Percentiles rank a stretch among this genome's conserved stretches.
Evolutionary conservation across 768 basidiomycete genomes (phyloP).

Genomic region (Hericium alpestre): DNA sequence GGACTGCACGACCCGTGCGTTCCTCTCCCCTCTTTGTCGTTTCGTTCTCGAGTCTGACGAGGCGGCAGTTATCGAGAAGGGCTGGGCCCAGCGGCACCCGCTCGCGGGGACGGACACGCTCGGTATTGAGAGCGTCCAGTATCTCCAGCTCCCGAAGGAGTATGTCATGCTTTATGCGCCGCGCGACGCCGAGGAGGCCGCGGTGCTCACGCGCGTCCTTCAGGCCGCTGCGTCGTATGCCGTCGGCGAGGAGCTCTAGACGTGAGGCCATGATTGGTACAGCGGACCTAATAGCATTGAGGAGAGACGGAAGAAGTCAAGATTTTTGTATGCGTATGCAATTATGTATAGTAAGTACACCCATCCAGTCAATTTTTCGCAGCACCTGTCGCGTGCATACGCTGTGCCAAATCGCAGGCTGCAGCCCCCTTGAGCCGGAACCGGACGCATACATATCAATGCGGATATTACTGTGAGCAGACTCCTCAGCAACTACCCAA

Average conservation of each 20-base stretch:
- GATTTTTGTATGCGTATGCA: no score
- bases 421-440: no score
- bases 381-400: no score
- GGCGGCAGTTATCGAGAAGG: slow-evolving; percentile 19
- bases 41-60: not conserved
- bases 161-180: slow-evolving; percentile 21
- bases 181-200: slow-evolving; percentile 18
- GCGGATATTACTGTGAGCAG: no score
- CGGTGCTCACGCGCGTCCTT: slow-evolving; percentile 5
- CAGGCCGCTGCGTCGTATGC: not conserved
- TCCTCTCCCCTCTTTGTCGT: not conserved
- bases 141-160: slow-evolving; percentile 12
- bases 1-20: not conserved
- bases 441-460: no score
- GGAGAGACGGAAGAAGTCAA: no score
- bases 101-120: slow-evolving; percentile 2
- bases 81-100: slow-evolving; percentile 22
- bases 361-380: no score
- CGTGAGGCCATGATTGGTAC: no score
- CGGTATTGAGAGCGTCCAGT: slow-evolving; percentile 3
- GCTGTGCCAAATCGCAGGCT: no score
- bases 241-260: not conserved
- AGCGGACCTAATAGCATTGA: no score
- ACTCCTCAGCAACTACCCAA: no score
- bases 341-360: no score